Percentiles rank a stretch among this genome's conserved stretches.
These are phyloP conservation scores for Pyrenopolyporus hunteri DNA, from an alignment of 495 filamentous ascomycete species.

Conservation along the genomic window DNA sequence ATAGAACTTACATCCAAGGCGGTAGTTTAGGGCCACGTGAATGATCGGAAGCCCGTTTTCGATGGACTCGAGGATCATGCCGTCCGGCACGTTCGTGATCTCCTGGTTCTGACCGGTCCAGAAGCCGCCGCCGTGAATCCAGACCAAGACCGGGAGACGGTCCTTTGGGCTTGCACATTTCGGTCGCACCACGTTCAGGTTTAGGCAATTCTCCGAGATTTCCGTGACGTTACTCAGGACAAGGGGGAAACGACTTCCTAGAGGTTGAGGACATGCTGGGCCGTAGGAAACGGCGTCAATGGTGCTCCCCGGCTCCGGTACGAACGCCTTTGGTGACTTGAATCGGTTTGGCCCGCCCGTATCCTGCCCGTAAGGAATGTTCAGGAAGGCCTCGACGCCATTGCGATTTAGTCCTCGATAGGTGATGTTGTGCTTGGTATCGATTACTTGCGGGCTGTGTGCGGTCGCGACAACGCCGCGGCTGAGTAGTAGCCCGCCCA, in stretches of 20 bases:
- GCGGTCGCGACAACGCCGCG: conserved; percentile 1
- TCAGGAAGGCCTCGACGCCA: conserved; percentile 53
- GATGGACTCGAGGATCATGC: conserved; percentile 50
- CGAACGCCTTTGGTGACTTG: conserved; percentile 48
- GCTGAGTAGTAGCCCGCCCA: conserved; percentile 14
- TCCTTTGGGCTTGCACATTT: conserved; percentile 29
- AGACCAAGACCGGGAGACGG: conserved; percentile 53
- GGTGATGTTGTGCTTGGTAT: conserved; percentile 25
- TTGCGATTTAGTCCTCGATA: conserved; percentile 42
- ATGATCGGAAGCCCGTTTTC: conserved; percentile 50
- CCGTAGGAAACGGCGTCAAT: conserved; percentile 50
- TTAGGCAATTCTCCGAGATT: conserved; percentile 54
- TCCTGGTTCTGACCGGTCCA: conserved; percentile 46
- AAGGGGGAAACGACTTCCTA: conserved; percentile 33
- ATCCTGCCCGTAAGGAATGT: conserved; percentile 53
- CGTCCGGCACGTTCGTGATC: conserved; percentile 46
- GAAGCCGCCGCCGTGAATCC: conserved; percentile 54
- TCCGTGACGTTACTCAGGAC: conserved; percentile 44
- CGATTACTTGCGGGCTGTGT: conserved; percentile 24
- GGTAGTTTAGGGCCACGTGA: conserved; percentile 55
- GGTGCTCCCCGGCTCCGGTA: conserved; percentile 38
- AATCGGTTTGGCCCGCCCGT: conserved; percentile 52
- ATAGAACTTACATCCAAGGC: conserved; percentile 42
- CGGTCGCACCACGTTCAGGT: conserved; percentile 53
- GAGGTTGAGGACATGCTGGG: conserved; percentile 50